Base-by-base conservation (phyloP, 73 alveolate genomes). In the Paramecium octaurelia region DNA sequence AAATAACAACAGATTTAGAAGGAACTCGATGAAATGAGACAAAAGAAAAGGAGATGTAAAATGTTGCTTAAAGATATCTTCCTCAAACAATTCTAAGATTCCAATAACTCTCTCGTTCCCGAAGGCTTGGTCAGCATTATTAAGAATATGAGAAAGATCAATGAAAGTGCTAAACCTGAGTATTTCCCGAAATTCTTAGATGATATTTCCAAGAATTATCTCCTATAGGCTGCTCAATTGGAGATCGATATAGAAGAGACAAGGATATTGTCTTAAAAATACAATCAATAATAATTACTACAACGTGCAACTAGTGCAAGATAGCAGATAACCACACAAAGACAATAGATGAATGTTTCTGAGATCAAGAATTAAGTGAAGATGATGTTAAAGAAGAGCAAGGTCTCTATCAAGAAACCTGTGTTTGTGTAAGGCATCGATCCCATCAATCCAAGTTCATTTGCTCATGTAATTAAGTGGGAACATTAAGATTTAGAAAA, bases 241-340 rank as follows among this genome's bases (percentile, higher is more conserved):
- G 91, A 80, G 23, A 44, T 80, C 44, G 91, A 80, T 20, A 80
- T 80, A 43, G 91, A 80, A 43, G 91, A 80, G 14, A 80, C 75
- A 16, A 80, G 91, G 46, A 12, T 24, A 2, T 80, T 14, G 14
- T 27, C 70, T 14, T 46, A 80, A 80, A 80, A 64, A 64, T 64
- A 64, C n/a, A 64, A 64, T 64, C 84, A 64, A 23, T 27, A 64
- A 64, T 34, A 64, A n/a, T 64, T 64, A 64, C 27, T 12, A 64
- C 31, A 31, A 8, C 44, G 46, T 4, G 9, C 84, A 23, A 31
- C 34, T 27, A 80, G 48, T 31, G 31, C 91, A 7, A 44, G 34
- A 80, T 42, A 24, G 16, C 21, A 21, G 10, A 20, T 80, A 40
- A 44, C 76, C 11, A 75, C 88, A 3, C 16, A 38, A 35, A 75